Percentiles rank a stretch among this genome's conserved stretches.
Conservation (phyloP, 192 early-diverging fungal species). For the Mortierella alpina region DNA sequence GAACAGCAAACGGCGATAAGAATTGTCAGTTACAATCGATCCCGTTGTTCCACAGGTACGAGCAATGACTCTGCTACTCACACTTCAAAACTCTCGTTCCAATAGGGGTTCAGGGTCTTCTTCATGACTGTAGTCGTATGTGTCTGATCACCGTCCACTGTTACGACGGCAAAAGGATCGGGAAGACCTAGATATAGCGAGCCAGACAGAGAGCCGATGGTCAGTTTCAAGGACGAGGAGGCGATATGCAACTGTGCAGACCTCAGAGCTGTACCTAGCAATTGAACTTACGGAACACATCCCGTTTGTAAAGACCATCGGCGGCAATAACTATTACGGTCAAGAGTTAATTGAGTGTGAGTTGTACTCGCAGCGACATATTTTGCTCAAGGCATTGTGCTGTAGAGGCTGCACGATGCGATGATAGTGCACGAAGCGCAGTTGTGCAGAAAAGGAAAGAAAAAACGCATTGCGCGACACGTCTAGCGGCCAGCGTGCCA, state of each 20-base stretch:
- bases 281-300: slow-evolving; percentile 81
- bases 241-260: neutral
- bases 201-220: neutral
- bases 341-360: neutral
- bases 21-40: neutral
- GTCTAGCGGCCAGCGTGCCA: neutral
- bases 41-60: no score
- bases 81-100: slow-evolving; percentile 93
- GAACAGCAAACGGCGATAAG: neutral
- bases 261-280: neutral
- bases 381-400: no score
- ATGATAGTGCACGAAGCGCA: neutral
- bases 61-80: slow-evolving; percentile 39
- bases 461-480: neutral
- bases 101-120: slow-evolving; percentile 94
- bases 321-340: slow-evolving; percentile 81
- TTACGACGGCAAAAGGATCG: slow-evolving; percentile 96
- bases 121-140: slow-evolving; percentile 89
- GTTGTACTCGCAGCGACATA: no score
- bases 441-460: neutral
- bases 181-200: slow-evolving; percentile 70
- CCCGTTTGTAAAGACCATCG: slow-evolving; percentile 90
- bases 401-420: no score
- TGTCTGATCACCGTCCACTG: slow-evolving; percentile 95
- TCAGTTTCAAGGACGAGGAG: slow-evolving; percentile 2